Base-by-base conservation (phyloP, 805 yeast species). In the Priceomyces fermenticarens region DNA sequence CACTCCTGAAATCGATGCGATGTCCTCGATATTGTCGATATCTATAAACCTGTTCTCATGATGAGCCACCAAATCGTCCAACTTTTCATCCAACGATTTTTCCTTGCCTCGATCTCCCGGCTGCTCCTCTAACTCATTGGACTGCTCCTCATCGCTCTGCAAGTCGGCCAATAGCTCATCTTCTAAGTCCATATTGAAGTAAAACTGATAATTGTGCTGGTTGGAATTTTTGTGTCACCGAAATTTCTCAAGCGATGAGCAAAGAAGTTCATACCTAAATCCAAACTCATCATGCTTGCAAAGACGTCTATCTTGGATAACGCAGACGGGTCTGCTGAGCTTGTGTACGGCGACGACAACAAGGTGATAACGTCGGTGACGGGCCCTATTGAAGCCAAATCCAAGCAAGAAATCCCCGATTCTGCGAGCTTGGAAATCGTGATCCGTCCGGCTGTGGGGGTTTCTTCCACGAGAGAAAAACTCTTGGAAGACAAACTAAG, bases 311-410 rank as follows among this genome's bases (percentile, higher is more conserved):
- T 67, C 3, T 62, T 88, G 36, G 63, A 67, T 40, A 75, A 80
- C 46, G 91, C 83, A 2, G 96, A 88, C 58, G 97, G 97, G 1
- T 86, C 95, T 1, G 81, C 91, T 1, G 75, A 75, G 16, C 68
- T 81, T 42, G 57, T 63, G 11, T 57, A 65, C n/a, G 78, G 75
- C 2, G 59, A 60, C 12, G 12, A 13, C 6, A 78, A 85, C 1
- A 76, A 76, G 42, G 81, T 85, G 2, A 63, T 90, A 2, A 79
- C 83, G 32, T 81, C 96, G 0, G 90, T 91, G 1, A 77, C 90
- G 1, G 99, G 99, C 0, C 99, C 99, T 0, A 75, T 91, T 25
- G 97, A 91, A 54, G 82, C 88, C 9, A 84, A 83, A 57, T 63
- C 79, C 10, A 77, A 91, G 51, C 96, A 89, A 56, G 98, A 91